These are phyloP conservation scores for Colletotrichum caudatum DNA, from an alignment of 2,329 filamentous ascomycete genomes.

Conservation along the genomic window DNA sequence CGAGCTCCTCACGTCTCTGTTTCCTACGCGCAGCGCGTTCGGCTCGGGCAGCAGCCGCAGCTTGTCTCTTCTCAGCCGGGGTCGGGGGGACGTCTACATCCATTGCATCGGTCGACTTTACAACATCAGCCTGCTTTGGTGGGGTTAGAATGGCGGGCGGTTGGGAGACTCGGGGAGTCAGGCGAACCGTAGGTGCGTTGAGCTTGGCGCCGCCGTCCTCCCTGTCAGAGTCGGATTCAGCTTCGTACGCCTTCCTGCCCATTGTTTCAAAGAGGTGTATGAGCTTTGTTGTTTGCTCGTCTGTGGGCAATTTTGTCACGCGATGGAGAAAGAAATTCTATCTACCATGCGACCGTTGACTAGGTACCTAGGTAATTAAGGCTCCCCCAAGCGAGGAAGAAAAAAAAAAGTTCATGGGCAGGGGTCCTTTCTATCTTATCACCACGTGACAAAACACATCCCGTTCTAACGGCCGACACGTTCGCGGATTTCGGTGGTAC, in stretches of 20 bases:
- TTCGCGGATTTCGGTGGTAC: slow-evolving; percentile 1
- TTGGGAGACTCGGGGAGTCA: slow-evolving; percentile 8
- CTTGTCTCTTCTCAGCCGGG: slow-evolving; percentile 29
- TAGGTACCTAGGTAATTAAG: neutral
- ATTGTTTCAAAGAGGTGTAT: slow-evolving; percentile 13
- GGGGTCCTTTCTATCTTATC: slow-evolving; percentile 37
- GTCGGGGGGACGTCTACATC: slow-evolving; percentile 32
- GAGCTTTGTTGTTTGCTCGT: neutral
- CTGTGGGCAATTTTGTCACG: neutral
- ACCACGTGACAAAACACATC: slow-evolving; percentile 12
- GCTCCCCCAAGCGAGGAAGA: slow-evolving; percentile 13
- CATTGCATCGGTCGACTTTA: slow-evolving; percentile 29
- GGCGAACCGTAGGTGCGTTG: slow-evolving; percentile 30
- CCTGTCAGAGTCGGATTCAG: slow-evolving; percentile 30
- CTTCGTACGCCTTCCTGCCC: slow-evolving; percentile 24
- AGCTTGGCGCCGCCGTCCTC: slow-evolving; percentile 37
- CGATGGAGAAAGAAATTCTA: slow-evolving; percentile 23
- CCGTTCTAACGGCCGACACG: neutral
- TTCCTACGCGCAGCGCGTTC: slow-evolving; percentile 37
- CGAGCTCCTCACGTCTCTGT: slow-evolving; percentile 32
- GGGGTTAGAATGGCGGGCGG: slow-evolving; percentile 23
- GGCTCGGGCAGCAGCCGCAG: slow-evolving; percentile 32
- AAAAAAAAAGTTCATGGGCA: slow-evolving; percentile 21
- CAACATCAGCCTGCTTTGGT: slow-evolving; percentile 11
- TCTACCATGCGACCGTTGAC: slow-evolving; percentile 2